Evolutionary conservation across 768 basidiomycete genomes (phyloP).

Genomic region (Phylloporus rhodoxanthus): DNA sequence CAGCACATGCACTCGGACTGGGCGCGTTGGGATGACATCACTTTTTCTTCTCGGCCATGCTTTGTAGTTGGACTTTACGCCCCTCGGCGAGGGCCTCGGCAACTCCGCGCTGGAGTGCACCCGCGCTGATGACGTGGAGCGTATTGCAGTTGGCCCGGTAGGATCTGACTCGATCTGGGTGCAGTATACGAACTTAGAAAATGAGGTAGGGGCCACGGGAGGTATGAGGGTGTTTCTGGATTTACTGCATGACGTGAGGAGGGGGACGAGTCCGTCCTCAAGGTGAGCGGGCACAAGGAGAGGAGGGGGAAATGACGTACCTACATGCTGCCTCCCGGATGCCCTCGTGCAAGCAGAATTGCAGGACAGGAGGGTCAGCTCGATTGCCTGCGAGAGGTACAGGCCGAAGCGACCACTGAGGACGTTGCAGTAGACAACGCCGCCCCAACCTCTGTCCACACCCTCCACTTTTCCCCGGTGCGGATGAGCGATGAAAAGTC

Average conservation of each 20-base stretch:
- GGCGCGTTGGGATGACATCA: slow-evolving; percentile 16
- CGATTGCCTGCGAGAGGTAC: slow-evolving; percentile 67
- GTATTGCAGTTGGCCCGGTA: slow-evolving; percentile 67
- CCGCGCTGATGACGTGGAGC: slow-evolving; percentile 52
- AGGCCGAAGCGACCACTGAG: slow-evolving; percentile 63
- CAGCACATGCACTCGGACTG: background rate
- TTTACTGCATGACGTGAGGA: slow-evolving; percentile 65
- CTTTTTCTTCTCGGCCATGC: slow-evolving; percentile 65
- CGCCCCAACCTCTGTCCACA: no score
- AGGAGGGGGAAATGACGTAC: slow-evolving; percentile 35
- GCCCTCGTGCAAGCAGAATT: slow-evolving; percentile 81
- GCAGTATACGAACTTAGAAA: slow-evolving; percentile 57
- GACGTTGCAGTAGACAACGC: slow-evolving; percentile 71
- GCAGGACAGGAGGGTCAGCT: slow-evolving; percentile 61
- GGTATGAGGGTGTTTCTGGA: slow-evolving; percentile 56
- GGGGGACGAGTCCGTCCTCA: slow-evolving; percentile 55
- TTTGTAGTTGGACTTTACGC: slow-evolving; percentile 64
- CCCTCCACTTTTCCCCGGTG: no score
- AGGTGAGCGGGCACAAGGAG: background rate
- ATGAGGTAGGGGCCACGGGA: slow-evolving; percentile 63
- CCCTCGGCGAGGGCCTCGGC: slow-evolving; percentile 56
- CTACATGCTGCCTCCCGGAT: slow-evolving; percentile 72
- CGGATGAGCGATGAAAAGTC: no score
- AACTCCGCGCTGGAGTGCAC: slow-evolving; percentile 48
- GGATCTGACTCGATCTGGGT: slow-evolving; percentile 64